Percentiles rank a stretch among this genome's conserved stretches.
phyloP scores from a whole-genome alignment of 768 basidiomycete genomes.

The Calocybe cyanea region DNA sequence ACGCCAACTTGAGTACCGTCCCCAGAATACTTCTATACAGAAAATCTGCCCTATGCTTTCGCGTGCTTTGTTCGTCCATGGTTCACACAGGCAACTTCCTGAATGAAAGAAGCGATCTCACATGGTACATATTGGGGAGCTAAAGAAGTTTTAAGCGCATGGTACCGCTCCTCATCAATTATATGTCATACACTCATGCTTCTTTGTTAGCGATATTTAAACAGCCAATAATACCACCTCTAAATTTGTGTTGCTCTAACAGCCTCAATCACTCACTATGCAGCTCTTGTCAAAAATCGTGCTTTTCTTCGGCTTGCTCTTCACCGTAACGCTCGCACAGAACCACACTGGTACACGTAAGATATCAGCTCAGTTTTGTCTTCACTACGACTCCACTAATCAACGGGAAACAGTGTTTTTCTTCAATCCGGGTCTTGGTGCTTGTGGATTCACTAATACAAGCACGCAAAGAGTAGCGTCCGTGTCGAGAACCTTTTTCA shows the following conservation, averaged over 20 bases:
- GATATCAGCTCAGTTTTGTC: neutral
- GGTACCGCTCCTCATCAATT: too few species aligned
- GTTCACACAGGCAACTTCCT: neutral
- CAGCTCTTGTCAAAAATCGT: neutral
- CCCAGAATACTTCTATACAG: too few species aligned
- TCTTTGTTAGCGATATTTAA: too few species aligned
- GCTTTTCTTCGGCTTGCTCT: neutral
- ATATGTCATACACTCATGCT: too few species aligned
- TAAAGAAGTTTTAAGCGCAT: neutral
- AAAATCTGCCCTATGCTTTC: too few species aligned
- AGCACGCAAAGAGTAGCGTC: slow-evolving; percentile 31
- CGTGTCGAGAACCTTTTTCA: slow-evolving; percentile 29
- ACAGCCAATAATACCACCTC: too few species aligned
- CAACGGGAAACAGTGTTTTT: slow-evolving; percentile 24
- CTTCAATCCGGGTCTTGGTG: slow-evolving; percentile 32
- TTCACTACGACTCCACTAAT: neutral
- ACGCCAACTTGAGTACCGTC: too few species aligned
- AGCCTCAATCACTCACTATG: neutral
- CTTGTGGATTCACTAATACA: slow-evolving; percentile 35
- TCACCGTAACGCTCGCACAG: slow-evolving; percentile 5
- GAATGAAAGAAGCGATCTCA: neutral
- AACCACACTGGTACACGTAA: slow-evolving; percentile 12
- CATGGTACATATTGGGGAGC: neutral
- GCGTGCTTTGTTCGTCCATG: too few species aligned
- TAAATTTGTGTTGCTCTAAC: too few species aligned